Conservation (phyloP, 371 early-diverging fungal genomes). For the Funneliformis caledonium region DNA sequence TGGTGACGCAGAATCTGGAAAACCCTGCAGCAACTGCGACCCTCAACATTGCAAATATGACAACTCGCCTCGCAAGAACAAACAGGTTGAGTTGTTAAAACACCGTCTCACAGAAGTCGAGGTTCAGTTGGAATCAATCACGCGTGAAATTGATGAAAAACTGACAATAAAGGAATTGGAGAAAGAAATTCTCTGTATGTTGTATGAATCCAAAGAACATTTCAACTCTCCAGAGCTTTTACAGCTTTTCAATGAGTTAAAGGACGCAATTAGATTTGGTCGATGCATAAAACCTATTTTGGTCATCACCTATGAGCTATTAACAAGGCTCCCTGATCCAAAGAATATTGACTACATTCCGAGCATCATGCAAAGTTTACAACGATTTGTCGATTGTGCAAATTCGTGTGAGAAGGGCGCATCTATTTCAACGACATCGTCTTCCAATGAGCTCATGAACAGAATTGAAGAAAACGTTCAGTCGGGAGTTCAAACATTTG, state of each 20-base stretch:
- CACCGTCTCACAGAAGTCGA: neutral
- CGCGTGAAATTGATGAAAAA: neutral
- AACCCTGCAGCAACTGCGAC: constrained; percentile 29
- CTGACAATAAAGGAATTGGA: neutral
- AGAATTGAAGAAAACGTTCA: too few relatives aligned
- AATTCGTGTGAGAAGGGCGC: too few relatives aligned
- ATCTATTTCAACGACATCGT: too few relatives aligned
- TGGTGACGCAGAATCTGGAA: constrained; percentile 10
- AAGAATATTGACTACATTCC: neutral
- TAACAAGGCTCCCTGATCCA: neutral
- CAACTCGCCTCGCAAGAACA: constrained; percentile 23
- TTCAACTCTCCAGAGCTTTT: neutral
- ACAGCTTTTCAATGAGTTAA: neutral
- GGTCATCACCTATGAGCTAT: neutral
- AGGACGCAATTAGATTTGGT: neutral
- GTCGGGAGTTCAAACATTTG: too few relatives aligned
- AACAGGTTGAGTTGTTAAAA: constrained; percentile 26
- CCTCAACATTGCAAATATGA: constrained; percentile 23
- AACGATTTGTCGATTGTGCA: neutral
- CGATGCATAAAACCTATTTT: neutral
- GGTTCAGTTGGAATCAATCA: neutral
- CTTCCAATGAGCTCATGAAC: too few relatives aligned
- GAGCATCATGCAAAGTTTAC: neutral
- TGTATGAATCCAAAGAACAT: constrained; percentile 13
- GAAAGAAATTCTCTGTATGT: neutral